Evolutionary conservation across 257 asterid species (phyloP), one percentile per base, ranked within the genome.

Genomic region (Solanum lignicaule): DNA sequence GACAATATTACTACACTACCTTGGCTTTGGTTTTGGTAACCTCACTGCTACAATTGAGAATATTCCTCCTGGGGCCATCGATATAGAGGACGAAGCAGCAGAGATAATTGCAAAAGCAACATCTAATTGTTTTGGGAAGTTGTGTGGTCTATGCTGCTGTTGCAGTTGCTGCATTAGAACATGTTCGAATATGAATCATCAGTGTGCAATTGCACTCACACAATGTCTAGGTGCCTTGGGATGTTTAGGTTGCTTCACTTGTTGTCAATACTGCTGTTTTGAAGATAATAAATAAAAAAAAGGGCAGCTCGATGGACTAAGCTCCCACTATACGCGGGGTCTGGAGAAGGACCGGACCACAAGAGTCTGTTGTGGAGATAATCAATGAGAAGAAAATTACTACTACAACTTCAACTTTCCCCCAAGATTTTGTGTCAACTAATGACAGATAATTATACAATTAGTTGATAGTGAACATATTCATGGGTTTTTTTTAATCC

Each of bases 21-120:
- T 90, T 21, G 95, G 96, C 58, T 72, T 93, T 1, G 99, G 99
- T 81, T 97, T 94, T 87, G 99, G 99, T 52, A 91, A 94, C 83
- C 7, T 94, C 83, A 88, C 66, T 9, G 98, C 99, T 2, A 96
- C 99, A 1, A 84, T 88, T 27, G 99, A 94, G 43, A 97, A 97
- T 88, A 86, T 89, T 20, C 90, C 94, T 82, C 95, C 97, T 4
- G 98, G 98, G 38, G 86, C 83, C 7, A 84, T 82, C 4, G 92
- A 91, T 3, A 55, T 48, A 14, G 93, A 86, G 46, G 88, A 89
- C 0, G 99, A 95, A 35, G 91, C 93, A 18, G 98, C 94, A 6
- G 99, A 95, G 75, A 76, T 92, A 0, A 85, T 95, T 0, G 96
- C 83, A 31, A 91, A 89, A 91, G 98, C 95, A 36, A 91, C 97